Evolutionary conservation across 164 flowering plant genomes (phyloP), one percentile per base, ranked within the genome.

Genomic region (Chimonanthus praecox): DNA sequence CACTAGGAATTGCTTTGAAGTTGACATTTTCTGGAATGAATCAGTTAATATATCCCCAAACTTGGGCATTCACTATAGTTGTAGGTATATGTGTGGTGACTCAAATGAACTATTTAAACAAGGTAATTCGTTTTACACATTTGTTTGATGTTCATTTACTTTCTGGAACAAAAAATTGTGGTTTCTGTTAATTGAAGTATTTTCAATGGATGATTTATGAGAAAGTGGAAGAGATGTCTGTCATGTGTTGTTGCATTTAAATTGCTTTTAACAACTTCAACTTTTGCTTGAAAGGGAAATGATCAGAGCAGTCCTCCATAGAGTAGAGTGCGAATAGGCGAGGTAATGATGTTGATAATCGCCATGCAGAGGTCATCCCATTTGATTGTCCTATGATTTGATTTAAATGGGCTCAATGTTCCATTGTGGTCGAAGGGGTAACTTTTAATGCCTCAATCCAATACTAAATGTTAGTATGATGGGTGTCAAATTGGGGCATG

Each of bases 31-130:
- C 87, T 0, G 92, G 92, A 74, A 85, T 76, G 83, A 88, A 88
- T 84, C 92, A 88, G 81, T 76, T 88, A 33, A 63, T 85, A 63
- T 87, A 85, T 77, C 88, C 88, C 16, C 88, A 88, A 68, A 87
- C 92, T 18, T 88, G 92, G 92, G 79, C 71, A 46, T 88, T 88
- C 70, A 75, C 87, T 3, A 15, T 83, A 9, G 79, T 88, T 76
- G 89, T 87, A 54, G 58, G 76, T 71, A 51, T 77, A 20, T 88
- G 92, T 72, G 79, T 83, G 18, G 47, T 88, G 44, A 85, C 87
- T 64, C 92, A 88, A 68, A 85, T 88, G 85, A 88, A 88, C 75
- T 88, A 88, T 72, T 76, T 88, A 71, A 88, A 88, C 83, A 88
- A 88, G 90, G 92, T 87, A 80, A 74, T 66, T 7, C 6, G 16